phyloP scores from a whole-genome alignment of 1,284 basidiomycete genomes.

The Microbotryum silenes-acaulis region DNA sequence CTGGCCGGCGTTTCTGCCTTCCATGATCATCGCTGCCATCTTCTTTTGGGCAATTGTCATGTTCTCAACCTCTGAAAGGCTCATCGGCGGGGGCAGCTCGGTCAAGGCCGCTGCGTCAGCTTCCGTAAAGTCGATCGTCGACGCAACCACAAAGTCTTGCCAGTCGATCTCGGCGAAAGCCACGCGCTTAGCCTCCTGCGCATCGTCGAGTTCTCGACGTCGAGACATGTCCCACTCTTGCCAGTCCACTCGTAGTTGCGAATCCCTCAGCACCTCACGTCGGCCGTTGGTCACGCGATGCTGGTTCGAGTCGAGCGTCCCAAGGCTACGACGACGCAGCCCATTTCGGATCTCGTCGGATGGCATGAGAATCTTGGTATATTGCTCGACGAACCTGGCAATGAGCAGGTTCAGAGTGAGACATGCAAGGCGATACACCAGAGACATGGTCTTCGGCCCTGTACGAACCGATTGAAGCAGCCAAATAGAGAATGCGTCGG shows the following conservation, averaged over 20 bases:
- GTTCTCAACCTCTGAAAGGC: slow-evolving; percentile 83
- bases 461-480: slow-evolving; percentile 70
- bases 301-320: slow-evolving; percentile 39
- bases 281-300: slow-evolving; percentile 46
- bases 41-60: slow-evolving; percentile 96
- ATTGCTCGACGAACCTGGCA: slow-evolving; percentile 78
- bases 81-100: slow-evolving; percentile 91
- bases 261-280: slow-evolving; percentile 71
- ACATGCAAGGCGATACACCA: background rate
- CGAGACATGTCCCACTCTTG: slow-evolving; percentile 72
- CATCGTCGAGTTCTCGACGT: slow-evolving; percentile 76
- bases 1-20: slow-evolving; percentile 61
- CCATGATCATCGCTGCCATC: slow-evolving; percentile 98
- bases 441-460: background rate
- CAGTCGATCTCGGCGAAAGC: slow-evolving; percentile 97
- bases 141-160: slow-evolving; percentile 98
- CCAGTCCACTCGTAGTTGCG: slow-evolving; percentile 76
- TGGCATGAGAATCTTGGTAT: slow-evolving; percentile 82
- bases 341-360: slow-evolving; percentile 63
- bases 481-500: slow-evolving; percentile 92
- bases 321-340: slow-evolving; percentile 44
- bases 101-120: slow-evolving; percentile 67
- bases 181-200: slow-evolving; percentile 76
- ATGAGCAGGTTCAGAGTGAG: background rate
- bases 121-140: slow-evolving; percentile 95